Conservation (phyloP, 495 filamentous ascomycete species). For the Clavariopsis aquatica region DNA sequence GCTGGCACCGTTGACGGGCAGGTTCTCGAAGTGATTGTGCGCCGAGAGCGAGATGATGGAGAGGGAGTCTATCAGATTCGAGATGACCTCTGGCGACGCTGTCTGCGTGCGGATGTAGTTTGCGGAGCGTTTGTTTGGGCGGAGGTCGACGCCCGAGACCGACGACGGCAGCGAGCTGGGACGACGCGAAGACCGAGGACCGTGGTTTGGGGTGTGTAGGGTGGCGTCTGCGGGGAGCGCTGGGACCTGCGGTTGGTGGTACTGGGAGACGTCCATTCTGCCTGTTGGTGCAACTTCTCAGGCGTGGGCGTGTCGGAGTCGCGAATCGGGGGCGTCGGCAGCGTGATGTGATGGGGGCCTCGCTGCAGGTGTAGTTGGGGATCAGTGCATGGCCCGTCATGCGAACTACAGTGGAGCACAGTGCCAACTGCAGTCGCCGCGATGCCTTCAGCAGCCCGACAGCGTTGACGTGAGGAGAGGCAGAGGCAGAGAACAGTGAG, state of each 20-base stretch:
- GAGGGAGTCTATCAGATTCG: slow-evolving; percentile 87
- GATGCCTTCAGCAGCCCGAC: neutral
- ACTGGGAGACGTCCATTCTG: slow-evolving; percentile 34
- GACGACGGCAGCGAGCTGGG: slow-evolving; percentile 29
- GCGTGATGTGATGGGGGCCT: slow-evolving; percentile 6
- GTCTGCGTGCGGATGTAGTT: slow-evolving; percentile 56
- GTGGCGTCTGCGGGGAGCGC: slow-evolving; percentile 23
- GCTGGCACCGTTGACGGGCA: slow-evolving; percentile 49
- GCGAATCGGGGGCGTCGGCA: slow-evolving; percentile 3
- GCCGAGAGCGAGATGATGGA: slow-evolving; percentile 79
- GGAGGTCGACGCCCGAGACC: slow-evolving; percentile 21
- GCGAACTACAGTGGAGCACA: slow-evolving; percentile 1
- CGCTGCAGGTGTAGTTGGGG: slow-evolving; percentile 11
- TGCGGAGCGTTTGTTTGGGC: slow-evolving; percentile 38
- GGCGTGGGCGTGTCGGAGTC: slow-evolving; percentile 2
- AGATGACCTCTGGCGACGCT: slow-evolving; percentile 90
- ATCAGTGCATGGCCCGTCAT: slow-evolving; percentile 31
- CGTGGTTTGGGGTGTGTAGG: slow-evolving; percentile 4
- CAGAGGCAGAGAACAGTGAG: neutral
- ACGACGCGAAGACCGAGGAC: slow-evolving; percentile 18
- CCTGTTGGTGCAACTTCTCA: slow-evolving; percentile 13
- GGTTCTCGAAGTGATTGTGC: slow-evolving; percentile 69
- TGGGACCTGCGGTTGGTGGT: slow-evolving; percentile 18
- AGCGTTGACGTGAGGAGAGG: neutral
- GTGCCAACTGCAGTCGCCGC: neutral